Evolutionary conservation across 768 basidiomycete genomes (phyloP), one percentile per base, ranked within the genome.

Genomic region (Russula abietina): DNA sequence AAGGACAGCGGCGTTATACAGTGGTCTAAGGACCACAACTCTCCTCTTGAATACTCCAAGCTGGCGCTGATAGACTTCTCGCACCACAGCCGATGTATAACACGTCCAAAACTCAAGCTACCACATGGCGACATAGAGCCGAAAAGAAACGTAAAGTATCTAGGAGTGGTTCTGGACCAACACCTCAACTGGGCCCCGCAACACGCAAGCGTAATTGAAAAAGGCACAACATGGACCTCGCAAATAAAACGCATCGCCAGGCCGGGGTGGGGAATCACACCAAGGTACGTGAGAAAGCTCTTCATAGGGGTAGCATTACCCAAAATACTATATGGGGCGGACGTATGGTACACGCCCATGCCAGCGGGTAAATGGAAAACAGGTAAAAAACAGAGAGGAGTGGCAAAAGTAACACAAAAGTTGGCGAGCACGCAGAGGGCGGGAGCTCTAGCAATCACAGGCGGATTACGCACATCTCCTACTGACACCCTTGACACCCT

Each of bases 21-120:
- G 2, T 65, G 64, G 59, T 60, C 64, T 0, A 19, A 22, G 0
- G 3, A 0, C 0, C 59, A 65, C 33, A 65, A 65, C 16, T 65
- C 63, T 0, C 24, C 14, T 0, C 33, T 64, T 1, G 55, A 64
- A 9, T 60, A 50, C 10, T 33, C 36, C 4, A 64, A n/a, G n/a
- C n/a, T n/a, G n/a, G n/a, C n/a, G n/a, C n/a, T n/a, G n/a, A n/a
- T n/a, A n/a, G n/a, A n/a, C n/a, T n/a, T n/a, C n/a, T n/a, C n/a
- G n/a, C n/a, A n/a, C n/a, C n/a, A n/a, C n/a, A n/a, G n/a, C n/a
- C n/a, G n/a, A n/a, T n/a, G n/a, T n/a, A n/a, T n/a, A n/a, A n/a
- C n/a, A n/a, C n/a, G n/a, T n/a, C n/a, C n/a, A 36, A 11, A 32
- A 2, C 24, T 64, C 0, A 26, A 22, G 0, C 53, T 64, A 0